These are phyloP conservation scores for Cordyceps tenuipes DNA, from an alignment of 2,329 filamentous ascomycete genomes.

Conservation along the genomic window DNA sequence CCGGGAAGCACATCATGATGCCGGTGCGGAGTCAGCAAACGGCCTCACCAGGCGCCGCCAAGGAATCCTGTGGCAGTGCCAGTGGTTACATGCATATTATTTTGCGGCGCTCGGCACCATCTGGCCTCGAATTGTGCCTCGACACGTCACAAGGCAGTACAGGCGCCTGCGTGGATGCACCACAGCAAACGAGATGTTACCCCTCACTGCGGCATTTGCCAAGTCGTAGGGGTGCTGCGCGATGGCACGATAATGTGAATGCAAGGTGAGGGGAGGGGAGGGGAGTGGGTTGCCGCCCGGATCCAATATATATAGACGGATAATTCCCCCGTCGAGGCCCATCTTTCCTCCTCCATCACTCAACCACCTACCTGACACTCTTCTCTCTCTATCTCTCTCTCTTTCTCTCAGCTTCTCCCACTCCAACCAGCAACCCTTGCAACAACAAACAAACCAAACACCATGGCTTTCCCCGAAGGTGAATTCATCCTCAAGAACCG, in stretches of 20 bases:
- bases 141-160: not conserved
- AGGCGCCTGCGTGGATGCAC: not conserved
- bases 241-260: not conserved
- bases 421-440: not conserved
- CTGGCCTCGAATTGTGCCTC: not conserved
- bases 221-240: not conserved
- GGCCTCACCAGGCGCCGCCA: not conserved
- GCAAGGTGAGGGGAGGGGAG: not conserved
- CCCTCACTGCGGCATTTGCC: conserved; percentile 1
- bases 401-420: not conserved
- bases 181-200: not conserved
- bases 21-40: not conserved
- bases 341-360: not conserved
- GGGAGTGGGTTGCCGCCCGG: not conserved
- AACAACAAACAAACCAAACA: not conserved
- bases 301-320: not conserved
- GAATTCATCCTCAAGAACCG: conserved; percentile 2
- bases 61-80: conserved; percentile 1
- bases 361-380: not conserved
- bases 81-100: conserved; percentile 3
- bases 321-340: not conserved
- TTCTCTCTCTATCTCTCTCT: not conserved
- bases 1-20: not conserved
- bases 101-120: not conserved
- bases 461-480: conserved; percentile 2